phyloP scores from a whole-genome alignment of 2,329 filamentous ascomycete genomes.

The Fusarium citri region DNA sequence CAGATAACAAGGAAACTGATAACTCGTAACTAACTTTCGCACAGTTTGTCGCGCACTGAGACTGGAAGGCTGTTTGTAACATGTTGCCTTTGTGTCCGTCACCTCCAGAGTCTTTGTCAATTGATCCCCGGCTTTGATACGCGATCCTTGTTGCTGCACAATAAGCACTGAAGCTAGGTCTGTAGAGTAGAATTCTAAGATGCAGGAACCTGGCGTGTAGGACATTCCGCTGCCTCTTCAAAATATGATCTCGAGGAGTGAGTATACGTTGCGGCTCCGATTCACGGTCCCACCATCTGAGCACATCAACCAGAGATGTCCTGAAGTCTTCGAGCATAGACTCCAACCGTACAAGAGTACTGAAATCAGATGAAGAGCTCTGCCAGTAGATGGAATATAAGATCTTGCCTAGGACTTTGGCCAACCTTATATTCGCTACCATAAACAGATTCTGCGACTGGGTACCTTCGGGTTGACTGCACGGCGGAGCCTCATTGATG shows the following conservation, averaged over 20 bases:
- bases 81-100: accelerated
- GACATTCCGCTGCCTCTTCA: background rate
- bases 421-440: background rate
- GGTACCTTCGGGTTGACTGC: background rate
- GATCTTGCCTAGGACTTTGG: conserved; percentile 1
- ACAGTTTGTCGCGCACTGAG: background rate
- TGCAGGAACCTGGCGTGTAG: background rate
- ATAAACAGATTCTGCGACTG: conserved; percentile 1
- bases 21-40: background rate
- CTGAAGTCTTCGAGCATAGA: background rate
- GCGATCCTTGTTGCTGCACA: background rate
- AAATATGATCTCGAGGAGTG: accelerated
- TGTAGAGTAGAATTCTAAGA: background rate
- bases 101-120: accelerated
- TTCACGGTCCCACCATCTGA: background rate
- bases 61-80: background rate
- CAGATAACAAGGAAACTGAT: background rate
- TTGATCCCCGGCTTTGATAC: background rate
- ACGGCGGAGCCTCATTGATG: accelerated
- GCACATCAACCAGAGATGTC: background rate
- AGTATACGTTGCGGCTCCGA: background rate
- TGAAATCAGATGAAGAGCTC: background rate
- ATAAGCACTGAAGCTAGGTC: background rate
- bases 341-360: background rate
- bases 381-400: background rate